A percentile compares a stretch with the other conserved stretches of the same genome.
Conservation (phyloP, 768 basidiomycete genomes). For the Mycena crocata region DNA sequence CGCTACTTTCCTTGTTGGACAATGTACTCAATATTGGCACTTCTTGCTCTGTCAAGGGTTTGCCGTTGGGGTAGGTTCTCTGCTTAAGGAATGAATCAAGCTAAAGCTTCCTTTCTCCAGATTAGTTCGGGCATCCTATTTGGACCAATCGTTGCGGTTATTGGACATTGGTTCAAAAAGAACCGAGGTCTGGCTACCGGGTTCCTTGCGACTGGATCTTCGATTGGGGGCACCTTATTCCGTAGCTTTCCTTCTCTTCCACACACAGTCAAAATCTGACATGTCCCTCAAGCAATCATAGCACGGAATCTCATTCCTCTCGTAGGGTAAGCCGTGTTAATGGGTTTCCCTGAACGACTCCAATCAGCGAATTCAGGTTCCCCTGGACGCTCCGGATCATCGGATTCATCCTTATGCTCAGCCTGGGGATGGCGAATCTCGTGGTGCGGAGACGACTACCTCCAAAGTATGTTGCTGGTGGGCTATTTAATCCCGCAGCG, state of each 20-base stretch:
- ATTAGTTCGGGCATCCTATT: slow-evolving; percentile 58
- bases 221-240: slow-evolving; percentile 71
- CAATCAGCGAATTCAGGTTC: slow-evolving; percentile 55
- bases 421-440: slow-evolving; percentile 63
- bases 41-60: slow-evolving; percentile 82
- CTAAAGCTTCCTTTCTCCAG: slow-evolving; percentile 30
- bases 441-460: slow-evolving; percentile 61
- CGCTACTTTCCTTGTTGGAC: slow-evolving; percentile 73
- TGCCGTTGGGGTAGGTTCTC: slow-evolving; percentile 61
- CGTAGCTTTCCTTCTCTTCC: too few relatives aligned
- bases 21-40: slow-evolving; percentile 84
- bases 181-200: slow-evolving; percentile 66
- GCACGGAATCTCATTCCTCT: slow-evolving; percentile 62
- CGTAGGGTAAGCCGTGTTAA: slow-evolving; percentile 60
- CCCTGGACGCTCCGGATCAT: slow-evolving; percentile 77
- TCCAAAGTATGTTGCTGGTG: slow-evolving; percentile 60
- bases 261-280: too few relatives aligned
- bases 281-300: too few relatives aligned
- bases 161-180: slow-evolving; percentile 75
- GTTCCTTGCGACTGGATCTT: slow-evolving; percentile 65
- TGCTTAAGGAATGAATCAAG: neutral
- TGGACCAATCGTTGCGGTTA: slow-evolving; percentile 59
- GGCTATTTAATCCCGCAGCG: slow-evolving; percentile 59
- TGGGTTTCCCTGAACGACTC: neutral
- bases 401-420: slow-evolving; percentile 64